phyloP scores from a whole-genome alignment of 805 yeast species.

The Phaffomyces thermotolerans region DNA sequence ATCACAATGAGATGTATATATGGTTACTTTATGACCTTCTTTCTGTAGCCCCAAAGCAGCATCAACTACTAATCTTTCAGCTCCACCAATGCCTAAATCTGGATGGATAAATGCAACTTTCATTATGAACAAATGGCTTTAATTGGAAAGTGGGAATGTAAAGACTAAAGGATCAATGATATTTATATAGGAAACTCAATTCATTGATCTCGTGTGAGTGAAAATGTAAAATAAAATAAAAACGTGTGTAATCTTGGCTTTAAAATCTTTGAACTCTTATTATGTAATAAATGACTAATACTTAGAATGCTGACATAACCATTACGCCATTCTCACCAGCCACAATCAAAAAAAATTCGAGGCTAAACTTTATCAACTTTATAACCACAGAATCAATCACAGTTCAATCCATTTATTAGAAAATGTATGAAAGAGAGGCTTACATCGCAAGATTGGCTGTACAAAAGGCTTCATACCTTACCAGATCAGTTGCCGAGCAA shows the following conservation, averaged over 20 bases:
- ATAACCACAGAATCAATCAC: too few species aligned
- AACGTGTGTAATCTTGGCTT: too few species aligned
- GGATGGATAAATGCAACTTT: constrained; percentile 88
- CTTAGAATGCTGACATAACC: too few species aligned
- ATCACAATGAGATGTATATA: constrained; percentile 91
- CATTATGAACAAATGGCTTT: constrained; percentile 18
- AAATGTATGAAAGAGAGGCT: constrained; percentile 54
- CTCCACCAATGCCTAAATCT: constrained; percentile 96
- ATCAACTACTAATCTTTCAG: constrained; percentile 94
- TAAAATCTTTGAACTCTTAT: too few species aligned
- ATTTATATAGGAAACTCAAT: too few species aligned
- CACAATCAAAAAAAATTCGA: too few species aligned
- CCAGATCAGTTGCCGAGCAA: constrained; percentile 53
- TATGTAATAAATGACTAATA: too few species aligned
- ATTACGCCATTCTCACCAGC: too few species aligned
- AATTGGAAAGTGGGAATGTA: background rate
- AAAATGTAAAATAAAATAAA: too few species aligned
- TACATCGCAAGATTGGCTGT: constrained; percentile 85
- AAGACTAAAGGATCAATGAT: background rate
- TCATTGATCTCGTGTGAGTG: too few species aligned
- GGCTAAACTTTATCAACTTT: too few species aligned
- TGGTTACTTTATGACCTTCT: constrained; percentile 51
- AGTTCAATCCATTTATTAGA: too few species aligned
- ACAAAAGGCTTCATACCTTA: constrained; percentile 73
- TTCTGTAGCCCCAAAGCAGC: constrained; percentile 84